phyloP scores from a whole-genome alignment of 306 rosid genomes.

The Vachellia pachyceras region DNA sequence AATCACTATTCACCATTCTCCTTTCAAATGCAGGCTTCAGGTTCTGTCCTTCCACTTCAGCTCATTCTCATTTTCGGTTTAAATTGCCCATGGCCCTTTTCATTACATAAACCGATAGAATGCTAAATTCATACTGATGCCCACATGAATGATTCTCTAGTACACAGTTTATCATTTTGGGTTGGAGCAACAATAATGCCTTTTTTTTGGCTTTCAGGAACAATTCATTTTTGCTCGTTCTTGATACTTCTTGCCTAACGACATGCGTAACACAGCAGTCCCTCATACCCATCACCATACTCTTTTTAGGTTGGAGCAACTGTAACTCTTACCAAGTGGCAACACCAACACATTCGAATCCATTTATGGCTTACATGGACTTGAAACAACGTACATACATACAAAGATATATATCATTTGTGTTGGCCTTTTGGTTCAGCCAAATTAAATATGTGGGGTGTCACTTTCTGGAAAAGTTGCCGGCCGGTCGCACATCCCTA shows the following conservation, averaged over 20 bases:
- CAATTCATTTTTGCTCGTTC: neutral
- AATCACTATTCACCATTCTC: neutral
- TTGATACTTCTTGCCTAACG: neutral
- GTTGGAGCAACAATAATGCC: too few species aligned
- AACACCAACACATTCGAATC: neutral
- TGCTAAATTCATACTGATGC: too few species aligned
- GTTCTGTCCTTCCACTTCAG: too few species aligned
- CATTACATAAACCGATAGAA: too few species aligned
- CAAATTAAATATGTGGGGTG: neutral
- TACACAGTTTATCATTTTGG: too few species aligned
- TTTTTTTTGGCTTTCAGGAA: neutral
- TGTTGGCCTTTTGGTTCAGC: neutral
- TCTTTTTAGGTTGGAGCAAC: neutral
- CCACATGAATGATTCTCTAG: too few species aligned
- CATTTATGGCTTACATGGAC: neutral
- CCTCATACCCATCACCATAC: neutral
- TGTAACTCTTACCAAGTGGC: neutral
- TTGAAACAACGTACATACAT: neutral
- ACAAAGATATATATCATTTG: neutral
- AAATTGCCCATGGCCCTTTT: too few species aligned
- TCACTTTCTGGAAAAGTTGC: neutral
- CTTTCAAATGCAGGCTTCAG: neutral
- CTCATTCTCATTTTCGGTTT: too few species aligned
- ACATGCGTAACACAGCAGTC: neutral
- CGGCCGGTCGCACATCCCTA: neutral